These are phyloP conservation scores for Aspergillus ibericus DNA, from an alignment of 2,329 filamentous ascomycete genomes.

Conservation along the genomic window DNA sequence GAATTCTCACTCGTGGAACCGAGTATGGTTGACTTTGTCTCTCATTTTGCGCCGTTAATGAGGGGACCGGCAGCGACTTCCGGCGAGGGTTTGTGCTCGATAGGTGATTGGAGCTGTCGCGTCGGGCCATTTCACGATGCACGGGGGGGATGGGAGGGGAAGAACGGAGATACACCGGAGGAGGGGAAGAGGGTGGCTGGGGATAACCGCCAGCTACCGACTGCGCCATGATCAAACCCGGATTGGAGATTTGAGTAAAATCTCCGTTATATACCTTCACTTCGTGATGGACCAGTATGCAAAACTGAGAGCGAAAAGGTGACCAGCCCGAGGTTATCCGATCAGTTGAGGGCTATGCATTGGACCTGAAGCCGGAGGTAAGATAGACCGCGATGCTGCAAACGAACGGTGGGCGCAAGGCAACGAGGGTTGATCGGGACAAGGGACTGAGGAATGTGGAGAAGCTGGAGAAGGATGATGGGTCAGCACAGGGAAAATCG, in stretches of 20 bases:
- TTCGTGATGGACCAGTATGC: neutral
- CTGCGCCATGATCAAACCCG: constrained; percentile 27
- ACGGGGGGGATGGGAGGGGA: constrained; percentile 33
- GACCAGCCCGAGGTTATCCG: constrained; percentile 6
- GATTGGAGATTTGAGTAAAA: neutral
- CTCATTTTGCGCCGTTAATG: constrained; percentile 20
- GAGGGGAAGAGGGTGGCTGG: constrained; percentile 41
- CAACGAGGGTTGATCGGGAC: constrained; percentile 8
- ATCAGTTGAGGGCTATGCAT: constrained; percentile 9
- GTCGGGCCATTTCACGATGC: constrained; percentile 24
- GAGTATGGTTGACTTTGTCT: constrained; percentile 32
- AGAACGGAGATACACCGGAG: constrained; percentile 45
- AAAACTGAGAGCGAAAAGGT: constrained; percentile 1
- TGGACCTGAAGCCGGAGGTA: constrained; percentile 10
- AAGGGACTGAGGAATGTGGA: constrained; percentile 6
- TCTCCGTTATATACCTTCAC: too few species aligned
- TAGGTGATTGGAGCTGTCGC: constrained; percentile 23
- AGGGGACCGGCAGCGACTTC: constrained; percentile 26
- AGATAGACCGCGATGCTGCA: neutral
- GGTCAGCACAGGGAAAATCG: constrained; percentile 1
- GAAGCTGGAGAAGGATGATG: constrained; percentile 7
- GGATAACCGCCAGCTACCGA: constrained; percentile 23
- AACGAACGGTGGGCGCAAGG: constrained; percentile 6
- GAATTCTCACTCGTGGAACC: constrained; percentile 36
- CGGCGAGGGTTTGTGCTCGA: constrained; percentile 24